phyloP scores from a whole-genome alignment of 1,139 yeast genomes.

The Blastobotrys persicus region DNA sequence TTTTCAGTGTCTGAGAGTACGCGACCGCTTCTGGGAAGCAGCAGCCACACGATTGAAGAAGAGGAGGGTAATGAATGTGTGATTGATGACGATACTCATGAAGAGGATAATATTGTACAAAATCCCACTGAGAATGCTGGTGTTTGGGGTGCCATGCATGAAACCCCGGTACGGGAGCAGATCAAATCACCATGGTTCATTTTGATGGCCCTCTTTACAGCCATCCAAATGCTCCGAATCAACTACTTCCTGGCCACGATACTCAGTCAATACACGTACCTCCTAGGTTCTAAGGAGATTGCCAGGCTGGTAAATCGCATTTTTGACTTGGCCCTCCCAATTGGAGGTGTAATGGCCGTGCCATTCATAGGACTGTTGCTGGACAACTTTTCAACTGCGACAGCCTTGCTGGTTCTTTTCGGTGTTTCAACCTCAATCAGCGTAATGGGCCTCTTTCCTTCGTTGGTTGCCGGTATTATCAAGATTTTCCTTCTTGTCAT shows the following conservation, averaged over 20 bases:
- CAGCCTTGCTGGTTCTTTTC: conserved; percentile 54
- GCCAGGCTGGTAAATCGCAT: conserved; percentile 66
- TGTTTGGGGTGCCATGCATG: conserved; percentile 82
- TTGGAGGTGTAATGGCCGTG: conserved; percentile 84
- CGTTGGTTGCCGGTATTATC: conserved; percentile 46
- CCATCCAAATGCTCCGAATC: conserved; percentile 84
- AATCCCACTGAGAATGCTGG: conserved; percentile 55
- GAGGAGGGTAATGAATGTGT: not conserved
- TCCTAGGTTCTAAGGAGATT: conserved; percentile 53
- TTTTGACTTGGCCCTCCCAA: conserved; percentile 80
- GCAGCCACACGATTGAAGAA: not conserved
- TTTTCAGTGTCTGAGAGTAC: conserved; percentile 1
- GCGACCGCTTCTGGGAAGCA: not conserved
- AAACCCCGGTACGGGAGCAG: conserved; percentile 57
- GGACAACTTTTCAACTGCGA: conserved; percentile 67
- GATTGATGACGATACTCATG: not conserved
- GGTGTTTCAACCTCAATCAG: conserved; percentile 61
- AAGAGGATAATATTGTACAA: conserved; percentile 25
- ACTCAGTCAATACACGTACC: conserved; percentile 69
- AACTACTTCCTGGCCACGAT: conserved; percentile 91
- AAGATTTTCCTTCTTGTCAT: conserved; percentile 74
- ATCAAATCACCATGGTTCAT: conserved; percentile 73
- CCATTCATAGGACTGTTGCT: conserved; percentile 83
- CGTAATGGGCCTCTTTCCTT: conserved; percentile 57
- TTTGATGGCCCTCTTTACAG: conserved; percentile 72